phyloP scores from a whole-genome alignment of 148 eudicot species.

The Rhododendron mucronatum region DNA sequence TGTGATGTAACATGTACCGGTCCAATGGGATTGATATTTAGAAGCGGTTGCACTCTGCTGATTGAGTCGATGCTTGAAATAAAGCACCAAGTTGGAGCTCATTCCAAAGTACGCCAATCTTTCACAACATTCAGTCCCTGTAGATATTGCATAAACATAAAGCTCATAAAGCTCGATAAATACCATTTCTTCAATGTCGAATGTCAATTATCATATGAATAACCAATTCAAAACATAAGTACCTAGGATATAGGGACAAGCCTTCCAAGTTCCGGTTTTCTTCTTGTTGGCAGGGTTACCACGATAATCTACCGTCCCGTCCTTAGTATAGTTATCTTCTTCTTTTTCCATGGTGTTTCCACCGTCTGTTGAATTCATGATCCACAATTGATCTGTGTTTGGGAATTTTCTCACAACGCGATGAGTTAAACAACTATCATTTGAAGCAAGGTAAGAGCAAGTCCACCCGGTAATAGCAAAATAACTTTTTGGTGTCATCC shows the following conservation, averaged over 20 bases:
- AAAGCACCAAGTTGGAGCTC: slow-evolving; percentile 26
- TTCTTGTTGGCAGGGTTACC: slow-evolving; percentile 22
- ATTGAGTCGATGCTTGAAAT: slow-evolving; percentile 18
- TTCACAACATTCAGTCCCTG: slow-evolving; percentile 27
- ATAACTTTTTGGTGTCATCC: neutral
- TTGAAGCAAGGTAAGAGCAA: neutral
- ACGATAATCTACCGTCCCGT: slow-evolving; percentile 26
- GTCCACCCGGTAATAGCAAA: neutral
- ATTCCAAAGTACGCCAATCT: slow-evolving; percentile 30
- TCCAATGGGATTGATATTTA: slow-evolving; percentile 19
- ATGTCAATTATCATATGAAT: neutral
- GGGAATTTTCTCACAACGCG: neutral
- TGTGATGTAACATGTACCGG: slow-evolving; percentile 24
- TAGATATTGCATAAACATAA: neutral
- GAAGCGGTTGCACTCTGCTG: slow-evolving; percentile 23
- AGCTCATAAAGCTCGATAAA: neutral
- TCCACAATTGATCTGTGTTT: neutral
- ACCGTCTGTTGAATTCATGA: neutral
- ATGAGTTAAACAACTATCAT: neutral
- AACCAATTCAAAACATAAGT: neutral
- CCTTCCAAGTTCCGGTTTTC: slow-evolving; percentile 33
- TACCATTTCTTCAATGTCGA: neutral
- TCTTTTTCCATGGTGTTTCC: slow-evolving; percentile 10
- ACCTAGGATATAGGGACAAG: slow-evolving; percentile 30
- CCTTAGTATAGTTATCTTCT: slow-evolving; percentile 20